These are phyloP conservation scores for Puccinia triticina DNA, from an alignment of 1,284 basidiomycete genomes.

Conservation along the genomic window DNA sequence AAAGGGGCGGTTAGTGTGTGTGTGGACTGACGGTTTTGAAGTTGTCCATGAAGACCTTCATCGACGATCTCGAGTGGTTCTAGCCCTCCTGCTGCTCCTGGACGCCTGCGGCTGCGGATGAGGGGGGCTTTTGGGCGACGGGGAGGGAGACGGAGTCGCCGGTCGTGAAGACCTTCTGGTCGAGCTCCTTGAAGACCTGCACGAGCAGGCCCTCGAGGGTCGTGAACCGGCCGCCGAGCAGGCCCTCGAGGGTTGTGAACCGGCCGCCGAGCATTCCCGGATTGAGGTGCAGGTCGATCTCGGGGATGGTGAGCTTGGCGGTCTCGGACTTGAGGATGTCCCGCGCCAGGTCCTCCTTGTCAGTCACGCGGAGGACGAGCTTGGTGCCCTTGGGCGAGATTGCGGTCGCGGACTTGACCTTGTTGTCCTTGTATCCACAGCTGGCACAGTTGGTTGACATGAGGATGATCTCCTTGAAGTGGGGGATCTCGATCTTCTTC, in stretches of 20 bases:
- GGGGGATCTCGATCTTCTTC: slow-evolving; percentile 96
- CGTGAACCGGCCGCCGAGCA: too few relatives aligned
- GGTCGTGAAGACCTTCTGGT: slow-evolving; percentile 79
- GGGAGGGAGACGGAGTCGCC: slow-evolving; percentile 68
- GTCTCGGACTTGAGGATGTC: slow-evolving; percentile 96
- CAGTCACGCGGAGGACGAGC: slow-evolving; percentile 86
- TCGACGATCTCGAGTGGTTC: slow-evolving; percentile 64
- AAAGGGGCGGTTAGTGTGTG: background rate
- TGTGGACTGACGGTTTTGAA: slow-evolving; percentile 70
- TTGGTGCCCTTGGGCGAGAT: slow-evolving; percentile 83
- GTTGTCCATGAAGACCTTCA: slow-evolving; percentile 75
- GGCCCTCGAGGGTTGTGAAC: too few relatives aligned
- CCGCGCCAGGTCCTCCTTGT: slow-evolving; percentile 87
- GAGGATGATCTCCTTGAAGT: slow-evolving; percentile 98
- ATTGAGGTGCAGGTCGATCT: slow-evolving; percentile 88
- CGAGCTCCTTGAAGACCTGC: slow-evolving; percentile 93
- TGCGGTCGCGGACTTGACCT: slow-evolving; percentile 90
- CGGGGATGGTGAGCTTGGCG: slow-evolving; percentile 85
- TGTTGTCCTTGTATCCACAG: slow-evolving; percentile 96
- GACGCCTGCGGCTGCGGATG: too few relatives aligned
- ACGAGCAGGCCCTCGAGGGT: slow-evolving; percentile 91
- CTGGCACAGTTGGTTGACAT: slow-evolving; percentile 97
- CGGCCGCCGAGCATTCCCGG: slow-evolving; percentile 96
- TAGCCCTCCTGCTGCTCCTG: background rate
- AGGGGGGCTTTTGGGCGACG: background rate